These are phyloP conservation scores for Laburnicola sp. DNA, from an alignment of 2,329 filamentous ascomycete genomes.

Conservation along the genomic window DNA sequence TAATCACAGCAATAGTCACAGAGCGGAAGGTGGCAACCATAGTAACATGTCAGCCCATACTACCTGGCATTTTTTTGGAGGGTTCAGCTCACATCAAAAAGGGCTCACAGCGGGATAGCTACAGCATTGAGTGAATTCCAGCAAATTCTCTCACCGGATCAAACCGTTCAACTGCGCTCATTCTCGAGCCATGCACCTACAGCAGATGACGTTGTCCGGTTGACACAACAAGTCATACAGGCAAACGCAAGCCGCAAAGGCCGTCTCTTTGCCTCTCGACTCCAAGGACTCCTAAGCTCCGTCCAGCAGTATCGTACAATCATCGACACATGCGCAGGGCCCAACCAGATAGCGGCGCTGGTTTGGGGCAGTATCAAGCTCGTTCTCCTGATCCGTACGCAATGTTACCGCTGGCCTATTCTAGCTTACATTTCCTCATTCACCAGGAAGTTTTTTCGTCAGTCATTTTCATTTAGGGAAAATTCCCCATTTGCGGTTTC, in stretches of 20 bases:
- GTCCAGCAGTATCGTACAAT: constrained; percentile 45
- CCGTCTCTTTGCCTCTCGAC: constrained; percentile 33
- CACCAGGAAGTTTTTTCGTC: too few relatives aligned
- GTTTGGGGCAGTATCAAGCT: constrained; percentile 52
- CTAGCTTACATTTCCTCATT: constrained; percentile 7
- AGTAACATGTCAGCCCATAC: constrained; percentile 9
- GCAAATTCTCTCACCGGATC: constrained; percentile 16
- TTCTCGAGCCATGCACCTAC: constrained; percentile 25
- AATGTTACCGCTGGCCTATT: background rate
- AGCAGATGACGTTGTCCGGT: constrained; percentile 36
- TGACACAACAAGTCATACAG: constrained; percentile 37
- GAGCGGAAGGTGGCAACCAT: too few relatives aligned
- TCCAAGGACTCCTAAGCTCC: constrained; percentile 42
- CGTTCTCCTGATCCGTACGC: constrained; percentile 40
- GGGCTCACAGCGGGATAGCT: constrained; percentile 12
- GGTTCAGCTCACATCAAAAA: constrained; percentile 7
- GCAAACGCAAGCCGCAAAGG: constrained; percentile 15
- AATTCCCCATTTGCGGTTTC: too few relatives aligned
- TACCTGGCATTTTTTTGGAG: background rate
- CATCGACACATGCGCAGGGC: constrained; percentile 45
- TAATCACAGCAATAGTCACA: too few relatives aligned
- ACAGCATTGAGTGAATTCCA: constrained; percentile 17
- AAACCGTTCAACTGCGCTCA: constrained; percentile 19
- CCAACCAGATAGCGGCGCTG: constrained; percentile 45
- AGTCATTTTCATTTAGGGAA: too few relatives aligned